These are phyloP conservation scores for Zymoseptoria passerinii DNA, from an alignment of 2,329 filamentous ascomycete genomes.

Conservation along the genomic window DNA sequence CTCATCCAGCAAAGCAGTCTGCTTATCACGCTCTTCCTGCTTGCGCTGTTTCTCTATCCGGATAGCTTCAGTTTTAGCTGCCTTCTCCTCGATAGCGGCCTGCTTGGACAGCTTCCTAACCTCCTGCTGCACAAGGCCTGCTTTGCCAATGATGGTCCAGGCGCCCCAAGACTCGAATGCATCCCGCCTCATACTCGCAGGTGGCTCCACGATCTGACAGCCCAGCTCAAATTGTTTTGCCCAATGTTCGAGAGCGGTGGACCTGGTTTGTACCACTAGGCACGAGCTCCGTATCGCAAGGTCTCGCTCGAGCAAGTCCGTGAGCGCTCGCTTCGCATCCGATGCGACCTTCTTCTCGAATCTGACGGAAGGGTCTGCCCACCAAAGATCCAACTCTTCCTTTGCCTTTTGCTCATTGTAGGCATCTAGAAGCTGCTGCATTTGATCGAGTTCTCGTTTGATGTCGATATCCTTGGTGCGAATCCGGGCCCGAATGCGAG, in stretches of 20 bases:
- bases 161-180: background rate
- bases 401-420: background rate
- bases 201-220: background rate
- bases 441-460: background rate
- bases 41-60: background rate
- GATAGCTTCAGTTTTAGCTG: slow-evolving; percentile 34
- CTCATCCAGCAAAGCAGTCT: background rate
- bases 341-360: background rate
- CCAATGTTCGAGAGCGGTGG: background rate
- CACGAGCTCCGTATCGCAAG: background rate
- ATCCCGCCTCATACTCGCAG: background rate
- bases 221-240: background rate
- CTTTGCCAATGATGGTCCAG: background rate
- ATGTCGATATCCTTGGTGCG: background rate
- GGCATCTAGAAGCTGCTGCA: background rate
- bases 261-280: background rate
- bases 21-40: background rate
- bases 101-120: background rate
- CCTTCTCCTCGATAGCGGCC: slow-evolving; percentile 36
- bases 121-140: background rate
- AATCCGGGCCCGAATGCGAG: slow-evolving; percentile 1
- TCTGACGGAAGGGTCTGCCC: slow-evolving; percentile 1
- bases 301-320: background rate
- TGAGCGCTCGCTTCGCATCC: background rate
- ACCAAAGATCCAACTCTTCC: slow-evolving; percentile 1